Evolutionary conservation across 495 filamentous ascomycete genomes (phyloP), one percentile per base, ranked within the genome.

Genomic region (Talaromyces liani): DNA sequence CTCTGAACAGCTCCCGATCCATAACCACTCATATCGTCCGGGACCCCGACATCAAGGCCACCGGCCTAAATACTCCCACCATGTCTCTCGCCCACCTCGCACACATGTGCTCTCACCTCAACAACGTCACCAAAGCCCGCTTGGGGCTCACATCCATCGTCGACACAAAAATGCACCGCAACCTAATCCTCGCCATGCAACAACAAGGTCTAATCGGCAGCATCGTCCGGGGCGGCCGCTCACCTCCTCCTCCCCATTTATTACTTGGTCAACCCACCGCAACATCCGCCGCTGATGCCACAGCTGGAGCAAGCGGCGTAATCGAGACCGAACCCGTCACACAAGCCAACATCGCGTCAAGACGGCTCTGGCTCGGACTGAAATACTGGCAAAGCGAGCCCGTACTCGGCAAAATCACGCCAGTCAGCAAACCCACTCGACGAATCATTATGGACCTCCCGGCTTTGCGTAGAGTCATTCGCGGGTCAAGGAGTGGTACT

Each of bases 311-410:
- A 25, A 49, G 58, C 18, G 58, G 58, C 31, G 33, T 62, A 4
- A 16, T 62, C 27, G 60, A 62, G 5, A 49, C 29, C 41, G 85
- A 87, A 67, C 79, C 84, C 0, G 82, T 93, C 54, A 97, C 91
- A 25, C 85, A 86, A 60, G 84, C 81, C 66, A 98, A 97, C 75
- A 80, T 93, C 5, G 81, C 91, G 2, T 83, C 83, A 41, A 78
- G 92, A 68, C 81, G 94, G 56, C 75, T 98, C 7, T 98, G 94
- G 94, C 69, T 98, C 8, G 93, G 92, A 8, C 75, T 98, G 68
- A 98, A 98, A 79, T 98, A 98, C 80, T 92, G 84, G 84, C 86
- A 92, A 69, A 91, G 91, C 70, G 78, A 90, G 71, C 91, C 95
- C 3, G 94, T 98, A 58, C 70, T 98, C 62, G 82, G 81, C 34